Base-by-base conservation (phyloP, 1,284 basidiomycete genomes). In the Mycena citricolor region DNA sequence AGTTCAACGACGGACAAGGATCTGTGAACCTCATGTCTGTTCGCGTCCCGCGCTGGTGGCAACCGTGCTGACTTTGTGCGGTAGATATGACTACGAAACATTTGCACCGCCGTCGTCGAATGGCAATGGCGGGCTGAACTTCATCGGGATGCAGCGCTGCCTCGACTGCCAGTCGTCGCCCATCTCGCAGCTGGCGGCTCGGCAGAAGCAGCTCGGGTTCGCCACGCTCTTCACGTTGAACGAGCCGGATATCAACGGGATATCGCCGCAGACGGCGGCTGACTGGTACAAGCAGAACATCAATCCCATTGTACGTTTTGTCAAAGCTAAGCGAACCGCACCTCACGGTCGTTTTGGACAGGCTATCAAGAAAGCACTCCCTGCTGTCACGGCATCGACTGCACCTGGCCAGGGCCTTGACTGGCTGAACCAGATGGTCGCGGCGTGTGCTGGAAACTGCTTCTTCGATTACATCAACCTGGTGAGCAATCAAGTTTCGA, bases 91-190 rank as follows among this genome's bases (percentile, higher is more conserved):
- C 42, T 70, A 55, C 21, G 67, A 68, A 41, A 69, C 67, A n/a
- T 64, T 57, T 30, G 25, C 40, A 4, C 67, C 67, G 8, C 52
- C 59, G 7, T 59, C 65, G 8, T 52, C 57, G 11, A 61, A 60
- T 26, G 66, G 66, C 0, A 54, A 42, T 3, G 63, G 66, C 1
- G 61, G 61, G 5, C 60, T 68, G 4, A 54, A 47, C 5, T 68
- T 70, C 47, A 66, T 70, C n/a, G 67, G 67, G 17, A 70, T 58
- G 66, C 68, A 68, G 45, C 64, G 64, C 7, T 68, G 62, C 44
- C 36, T 49, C 2, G 67, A 68, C 43, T 69, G 67, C 24, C 35
- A 23, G 32, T 68, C 67, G 3, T 69, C 66, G 21, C 67, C 68
- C 2, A 56, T 68, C n/a, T 48, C 51, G 5, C 46, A 61, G 16